These are phyloP conservation scores for Zea mays DNA, from an alignment of 176 grass and related monocot species.

Conservation along the genomic window DNA sequence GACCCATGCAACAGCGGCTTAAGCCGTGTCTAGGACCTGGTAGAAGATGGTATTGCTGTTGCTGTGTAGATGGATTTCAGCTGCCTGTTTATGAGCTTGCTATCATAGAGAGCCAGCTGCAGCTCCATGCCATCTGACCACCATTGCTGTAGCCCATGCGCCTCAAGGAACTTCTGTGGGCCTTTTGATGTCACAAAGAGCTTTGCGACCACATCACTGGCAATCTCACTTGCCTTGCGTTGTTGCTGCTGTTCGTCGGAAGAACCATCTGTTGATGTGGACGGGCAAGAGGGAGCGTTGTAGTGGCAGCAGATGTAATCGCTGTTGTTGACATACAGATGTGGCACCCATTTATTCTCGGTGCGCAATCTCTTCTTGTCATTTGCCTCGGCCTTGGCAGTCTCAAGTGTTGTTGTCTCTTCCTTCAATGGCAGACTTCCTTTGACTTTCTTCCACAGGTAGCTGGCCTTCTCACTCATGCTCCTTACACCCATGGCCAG, in stretches of 20 bases:
- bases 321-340: constrained; percentile 85
- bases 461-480: constrained; percentile 73
- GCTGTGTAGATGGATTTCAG: constrained; percentile 70
- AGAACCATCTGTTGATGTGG: constrained; percentile 34
- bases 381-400: constrained; percentile 32
- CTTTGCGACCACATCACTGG: constrained; percentile 52
- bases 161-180: constrained; percentile 75
- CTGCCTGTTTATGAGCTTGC: constrained; percentile 84
- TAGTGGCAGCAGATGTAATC: constrained; percentile 94
- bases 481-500: constrained; percentile 76
- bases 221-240: constrained; percentile 39
- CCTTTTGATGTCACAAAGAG: constrained; percentile 80
- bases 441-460: constrained; percentile 66
- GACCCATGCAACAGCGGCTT: not conserved
- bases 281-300: constrained; percentile 52
- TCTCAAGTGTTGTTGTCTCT: constrained; percentile 35
- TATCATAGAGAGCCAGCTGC: constrained; percentile 62
- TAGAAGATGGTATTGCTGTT: constrained; percentile 32
- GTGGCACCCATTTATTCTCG: constrained; percentile 79
- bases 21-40: constrained; percentile 28
- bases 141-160: constrained; percentile 88
- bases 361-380: constrained; percentile 42
- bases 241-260: constrained; percentile 38
- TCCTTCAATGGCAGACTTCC: constrained; percentile 52
- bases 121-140: constrained; percentile 90